Conservation (phyloP, 768 basidiomycete species). For the Boletus insuetus region DNA sequence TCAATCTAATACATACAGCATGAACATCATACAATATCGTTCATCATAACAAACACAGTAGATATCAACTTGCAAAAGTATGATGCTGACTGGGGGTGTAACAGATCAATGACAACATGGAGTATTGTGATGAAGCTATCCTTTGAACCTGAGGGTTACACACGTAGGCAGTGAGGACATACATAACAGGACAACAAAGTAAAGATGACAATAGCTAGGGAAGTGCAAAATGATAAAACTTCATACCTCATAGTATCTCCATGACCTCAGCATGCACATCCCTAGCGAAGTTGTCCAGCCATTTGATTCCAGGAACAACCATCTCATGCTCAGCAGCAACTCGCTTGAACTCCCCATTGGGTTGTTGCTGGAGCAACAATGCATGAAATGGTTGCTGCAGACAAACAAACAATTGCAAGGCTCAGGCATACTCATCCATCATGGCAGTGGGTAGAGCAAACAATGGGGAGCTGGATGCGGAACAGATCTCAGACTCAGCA, state of each 20-base stretch:
- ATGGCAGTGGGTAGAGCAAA: not conserved
- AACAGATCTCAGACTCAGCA: too few relatives aligned
- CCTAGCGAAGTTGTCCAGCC: not conserved
- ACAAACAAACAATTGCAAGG: not conserved
- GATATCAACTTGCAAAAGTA: too few relatives aligned
- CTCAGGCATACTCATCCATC: not conserved
- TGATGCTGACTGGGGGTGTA: too few relatives aligned
- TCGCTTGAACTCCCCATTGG: not conserved
- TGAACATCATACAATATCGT: not conserved
- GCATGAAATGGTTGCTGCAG: not conserved
- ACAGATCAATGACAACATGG: too few relatives aligned
- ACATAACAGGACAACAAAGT: too few relatives aligned
- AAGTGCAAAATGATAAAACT: too few relatives aligned
- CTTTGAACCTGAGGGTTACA: too few relatives aligned
- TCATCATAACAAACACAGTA: slow-evolving; percentile 10
- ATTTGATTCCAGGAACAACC: not conserved
- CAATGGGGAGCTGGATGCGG: too few relatives aligned
- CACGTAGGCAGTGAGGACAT: too few relatives aligned
- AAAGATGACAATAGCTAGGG: too few relatives aligned
- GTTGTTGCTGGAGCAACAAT: not conserved
- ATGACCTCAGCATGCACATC: not conserved
- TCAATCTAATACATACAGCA: too few relatives aligned
- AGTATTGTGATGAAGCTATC: not conserved
- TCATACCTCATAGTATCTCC: not conserved
- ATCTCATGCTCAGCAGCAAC: not conserved